Percentiles rank a stretch among this genome's conserved stretches.
phyloP scores from a whole-genome alignment of 2,329 filamentous ascomycete species.

The Aspergillus spinulosporus region DNA sequence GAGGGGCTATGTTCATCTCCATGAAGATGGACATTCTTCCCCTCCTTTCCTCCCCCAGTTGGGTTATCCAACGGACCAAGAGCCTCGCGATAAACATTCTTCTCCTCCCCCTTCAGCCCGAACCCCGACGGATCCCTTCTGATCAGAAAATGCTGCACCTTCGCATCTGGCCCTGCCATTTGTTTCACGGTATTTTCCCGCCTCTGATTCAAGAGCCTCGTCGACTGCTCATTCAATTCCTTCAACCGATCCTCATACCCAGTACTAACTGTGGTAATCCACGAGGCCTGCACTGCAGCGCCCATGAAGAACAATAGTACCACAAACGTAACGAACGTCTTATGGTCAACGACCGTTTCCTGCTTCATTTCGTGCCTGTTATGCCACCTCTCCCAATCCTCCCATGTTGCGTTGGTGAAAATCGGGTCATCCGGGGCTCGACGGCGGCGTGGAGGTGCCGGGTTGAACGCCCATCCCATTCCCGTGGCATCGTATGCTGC shows the following conservation, averaged over 20 bases:
- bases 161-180: constrained; percentile 55
- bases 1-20: neutral
- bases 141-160: constrained; percentile 75
- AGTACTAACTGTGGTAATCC: constrained; percentile 63
- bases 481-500: constrained; percentile 80
- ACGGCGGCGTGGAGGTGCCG: constrained; percentile 32
- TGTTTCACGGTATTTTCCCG: constrained; percentile 53
- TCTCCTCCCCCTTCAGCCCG: constrained; percentile 47
- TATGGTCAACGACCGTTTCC: constrained; percentile 69
- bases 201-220: constrained; percentile 54
- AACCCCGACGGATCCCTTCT: constrained; percentile 63
- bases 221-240: constrained; percentile 65
- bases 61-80: constrained; percentile 19
- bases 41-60: neutral
- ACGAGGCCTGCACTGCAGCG: constrained; percentile 69
- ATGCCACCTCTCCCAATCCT: constrained; percentile 90
- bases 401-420: constrained; percentile 85
- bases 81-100: constrained; percentile 41
- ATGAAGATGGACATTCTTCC: neutral
- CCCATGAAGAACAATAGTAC: constrained; percentile 68
- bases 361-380: constrained; percentile 50
- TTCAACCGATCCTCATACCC: constrained; percentile 67
- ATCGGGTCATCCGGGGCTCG: constrained; percentile 46
- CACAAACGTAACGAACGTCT: constrained; percentile 73
- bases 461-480: constrained; percentile 69